Evolutionary conservation across 169 alveolate species (phyloP), one percentile per base, ranked within the genome.

Genomic region (Plasmodium yoelii): DNA sequence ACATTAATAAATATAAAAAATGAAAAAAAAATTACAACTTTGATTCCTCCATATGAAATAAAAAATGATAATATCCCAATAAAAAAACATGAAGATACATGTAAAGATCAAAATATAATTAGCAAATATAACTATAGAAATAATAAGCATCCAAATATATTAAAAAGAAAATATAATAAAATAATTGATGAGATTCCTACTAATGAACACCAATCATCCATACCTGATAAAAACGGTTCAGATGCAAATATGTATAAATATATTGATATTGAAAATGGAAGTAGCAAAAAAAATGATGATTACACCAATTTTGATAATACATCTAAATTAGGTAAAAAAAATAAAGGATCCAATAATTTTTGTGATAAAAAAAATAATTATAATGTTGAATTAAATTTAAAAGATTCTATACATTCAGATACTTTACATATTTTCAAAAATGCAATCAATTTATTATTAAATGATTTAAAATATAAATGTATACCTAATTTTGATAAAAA

Each of bases 401-500:
- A 56, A 46, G 84, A 80, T 19, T 57, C 80, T 59, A 10, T 67
- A 18, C 73, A 80, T 22, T 47, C 90, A 15, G 90, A 80, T 34
- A 80, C 68, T 59, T 71, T 80, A 13, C 39, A 24, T 39, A 80
- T 80, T 12, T 80, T 67, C 53, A 80, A 80, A 67, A 80, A 80
- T 80, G 90, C 90, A 64, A 80, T 67, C 15, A 68, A 67, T 56
- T 67, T 80, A 55, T 71, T 80, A 24, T 18, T 80, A 19, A 80
- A 80, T 26, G 90, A 80, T 12, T 55, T 80, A 28, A 80, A 80
- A 71, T 44, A 60, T 60, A 80, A 80, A 64, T 80, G 90, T 15
- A 34, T 80, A 39, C 82, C 90, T 18, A 80, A 80, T 59, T 55
- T 80, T 46, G 90, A 68, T 18, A 80, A 80, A 18, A 71, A 80